Evolutionary conservation across 805 yeast genomes (phyloP).

Genomic region (Starmerella lactis-condensi): DNA sequence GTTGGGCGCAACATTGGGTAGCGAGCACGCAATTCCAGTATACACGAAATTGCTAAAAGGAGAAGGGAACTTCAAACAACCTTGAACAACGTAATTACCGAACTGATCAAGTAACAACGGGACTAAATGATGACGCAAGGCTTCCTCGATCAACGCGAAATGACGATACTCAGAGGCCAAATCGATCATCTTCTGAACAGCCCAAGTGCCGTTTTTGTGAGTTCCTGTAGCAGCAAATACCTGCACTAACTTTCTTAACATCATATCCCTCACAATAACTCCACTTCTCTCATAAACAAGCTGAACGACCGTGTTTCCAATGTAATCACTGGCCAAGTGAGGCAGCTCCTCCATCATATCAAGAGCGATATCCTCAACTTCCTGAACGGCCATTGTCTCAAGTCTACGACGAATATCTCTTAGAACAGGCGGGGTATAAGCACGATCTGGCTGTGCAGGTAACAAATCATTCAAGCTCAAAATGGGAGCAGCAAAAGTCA

Average conservation of each 20-base stretch:
- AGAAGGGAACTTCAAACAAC: constrained; percentile 73
- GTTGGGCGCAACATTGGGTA: constrained; percentile 65
- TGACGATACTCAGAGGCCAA: constrained; percentile 46
- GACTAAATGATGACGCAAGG: constrained; percentile 63
- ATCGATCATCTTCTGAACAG: constrained; percentile 85
- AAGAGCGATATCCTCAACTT: constrained; percentile 62
- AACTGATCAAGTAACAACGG: constrained; percentile 84
- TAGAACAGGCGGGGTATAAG: constrained; percentile 71
- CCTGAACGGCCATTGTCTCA: constrained; percentile 34
- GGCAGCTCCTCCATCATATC: constrained; percentile 76
- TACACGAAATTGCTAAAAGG: constrained; percentile 82
- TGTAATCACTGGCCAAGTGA: constrained; percentile 74
- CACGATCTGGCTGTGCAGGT: constrained; percentile 27
- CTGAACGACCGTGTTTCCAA: constrained; percentile 92
- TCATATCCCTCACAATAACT: constrained; percentile 52
- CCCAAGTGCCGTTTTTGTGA: constrained; percentile 98
- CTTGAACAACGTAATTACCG: constrained; percentile 91
- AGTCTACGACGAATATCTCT: constrained; percentile 68
- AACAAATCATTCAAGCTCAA: constrained; percentile 44
- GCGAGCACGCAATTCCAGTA: constrained; percentile 60
- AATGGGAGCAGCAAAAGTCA: constrained; percentile 27
- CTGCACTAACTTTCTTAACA: constrained; percentile 62
- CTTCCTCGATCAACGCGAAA: constrained; percentile 44
- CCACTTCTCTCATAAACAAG: constrained; percentile 61
- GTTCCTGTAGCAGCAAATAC: constrained; percentile 79